Conservation (phyloP, 2,329 filamentous ascomycete species). For the Trichoderma simmonsii region DNA sequence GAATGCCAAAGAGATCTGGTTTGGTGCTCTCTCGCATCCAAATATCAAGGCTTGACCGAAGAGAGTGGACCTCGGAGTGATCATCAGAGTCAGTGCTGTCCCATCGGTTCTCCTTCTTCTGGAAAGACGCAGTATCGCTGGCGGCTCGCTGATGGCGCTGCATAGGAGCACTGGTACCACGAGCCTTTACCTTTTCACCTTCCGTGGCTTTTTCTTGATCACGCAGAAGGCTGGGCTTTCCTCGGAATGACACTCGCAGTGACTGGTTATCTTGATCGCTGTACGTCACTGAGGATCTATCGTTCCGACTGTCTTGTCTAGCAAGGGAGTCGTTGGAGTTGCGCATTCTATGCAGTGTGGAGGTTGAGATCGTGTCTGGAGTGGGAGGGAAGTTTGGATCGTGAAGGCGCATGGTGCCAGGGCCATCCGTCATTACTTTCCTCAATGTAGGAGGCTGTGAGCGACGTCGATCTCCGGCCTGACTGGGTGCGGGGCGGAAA, state of each 20-base stretch:
- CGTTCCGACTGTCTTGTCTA: conserved; percentile 32
- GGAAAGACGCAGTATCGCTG: conserved; percentile 44
- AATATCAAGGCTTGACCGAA: conserved; percentile 52
- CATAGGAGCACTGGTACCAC: conserved; percentile 22
- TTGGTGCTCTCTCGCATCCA: conserved; percentile 56
- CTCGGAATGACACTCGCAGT: conserved; percentile 20
- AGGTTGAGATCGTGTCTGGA: conserved; percentile 58
- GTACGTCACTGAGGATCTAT: conserved; percentile 29
- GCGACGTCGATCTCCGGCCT: conserved; percentile 25
- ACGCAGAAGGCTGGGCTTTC: background rate
- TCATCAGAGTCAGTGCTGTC: conserved; percentile 43
- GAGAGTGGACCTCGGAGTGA: conserved; percentile 39
- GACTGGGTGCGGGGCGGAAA: conserved; percentile 29
- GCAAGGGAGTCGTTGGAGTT: conserved; percentile 49
- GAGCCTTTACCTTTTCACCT: conserved; percentile 24
- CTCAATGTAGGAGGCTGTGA: conserved; percentile 36
- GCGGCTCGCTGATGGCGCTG: conserved; percentile 46
- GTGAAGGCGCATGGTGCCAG: conserved; percentile 38
- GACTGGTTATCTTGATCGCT: conserved; percentile 13
- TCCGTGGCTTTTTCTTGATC: conserved; percentile 16
- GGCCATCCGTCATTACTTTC: conserved; percentile 48
- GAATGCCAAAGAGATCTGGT: conserved; percentile 52
- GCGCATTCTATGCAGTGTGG: conserved; percentile 49
- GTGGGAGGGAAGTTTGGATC: conserved; percentile 53
- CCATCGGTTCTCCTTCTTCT: conserved; percentile 41